Evolutionary conservation across 805 yeast species (phyloP).

Genomic region (Candida xyloterini): DNA sequence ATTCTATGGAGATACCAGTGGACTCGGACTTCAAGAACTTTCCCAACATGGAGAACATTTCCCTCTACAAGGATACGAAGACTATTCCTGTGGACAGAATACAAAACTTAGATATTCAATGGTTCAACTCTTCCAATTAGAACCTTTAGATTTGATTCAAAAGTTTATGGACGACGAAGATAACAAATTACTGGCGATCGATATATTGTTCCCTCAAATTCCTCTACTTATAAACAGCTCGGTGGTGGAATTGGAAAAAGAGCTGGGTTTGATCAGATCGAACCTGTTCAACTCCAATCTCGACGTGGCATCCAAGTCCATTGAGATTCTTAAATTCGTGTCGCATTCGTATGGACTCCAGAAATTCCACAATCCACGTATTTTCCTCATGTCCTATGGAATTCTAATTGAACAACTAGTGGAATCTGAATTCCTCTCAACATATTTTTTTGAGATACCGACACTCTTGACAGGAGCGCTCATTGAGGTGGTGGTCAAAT

Average conservation of each 20-base stretch:
- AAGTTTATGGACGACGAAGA: constrained; percentile 17
- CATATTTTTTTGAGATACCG: constrained; percentile 27
- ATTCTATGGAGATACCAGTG: constrained; percentile 1
- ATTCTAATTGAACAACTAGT: constrained; percentile 39
- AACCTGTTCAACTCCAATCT: constrained; percentile 14
- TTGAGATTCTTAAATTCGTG: constrained; percentile 33
- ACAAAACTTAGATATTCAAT: constrained; percentile 13
- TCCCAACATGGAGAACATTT: background rate
- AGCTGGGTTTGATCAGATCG: constrained; percentile 21
- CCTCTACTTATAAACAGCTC: constrained; percentile 7
- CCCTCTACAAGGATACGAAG: background rate
- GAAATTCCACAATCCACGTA: constrained; percentile 34
- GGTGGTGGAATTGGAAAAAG: constrained; percentile 19
- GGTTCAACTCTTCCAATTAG: constrained; percentile 17
- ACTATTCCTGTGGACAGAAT: background rate
- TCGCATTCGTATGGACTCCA: constrained; percentile 34
- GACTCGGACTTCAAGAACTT: background rate
- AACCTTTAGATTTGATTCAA: constrained; percentile 17
- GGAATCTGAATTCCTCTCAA: constrained; percentile 37
- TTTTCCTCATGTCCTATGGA: constrained; percentile 38
- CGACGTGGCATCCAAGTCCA: constrained; percentile 27
- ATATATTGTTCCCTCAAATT: constrained; percentile 18
- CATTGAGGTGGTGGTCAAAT: constrained; percentile 41
- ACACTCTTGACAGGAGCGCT: constrained; percentile 31
- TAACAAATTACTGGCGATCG: constrained; percentile 20